These are phyloP conservation scores for Sistotremastrum suecicum DNA, from an alignment of 768 basidiomycete genomes.

Conservation along the genomic window DNA sequence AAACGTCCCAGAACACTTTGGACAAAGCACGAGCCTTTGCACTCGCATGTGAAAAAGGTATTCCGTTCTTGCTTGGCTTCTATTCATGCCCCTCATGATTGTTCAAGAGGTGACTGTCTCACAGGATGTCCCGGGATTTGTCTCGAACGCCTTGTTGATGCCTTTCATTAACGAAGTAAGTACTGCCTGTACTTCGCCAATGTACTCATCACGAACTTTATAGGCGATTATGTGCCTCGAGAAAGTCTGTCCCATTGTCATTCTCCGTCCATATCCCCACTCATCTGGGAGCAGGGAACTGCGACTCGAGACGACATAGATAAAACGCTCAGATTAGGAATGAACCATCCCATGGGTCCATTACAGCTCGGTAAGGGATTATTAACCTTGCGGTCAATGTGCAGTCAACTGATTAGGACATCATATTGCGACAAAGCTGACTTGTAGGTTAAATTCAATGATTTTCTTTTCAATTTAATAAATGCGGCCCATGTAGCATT, in stretches of 20 bases:
- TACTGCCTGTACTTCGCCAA: not conserved
- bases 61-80: conserved; percentile 1
- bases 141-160: conserved; percentile 92
- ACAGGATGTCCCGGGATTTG: conserved; percentile 87
- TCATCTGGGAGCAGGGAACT: conserved; percentile 43
- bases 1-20: conserved; percentile 70
- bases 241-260: conserved; percentile 33
- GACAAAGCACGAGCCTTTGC: conserved; percentile 72
- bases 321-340: conserved; percentile 83
- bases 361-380: conserved; percentile 54
- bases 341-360: conserved; percentile 94
- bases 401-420: not conserved
- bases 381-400: conserved; percentile 2
- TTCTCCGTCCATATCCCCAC: not conserved
- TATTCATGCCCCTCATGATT: not conserved
- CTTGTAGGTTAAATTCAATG: conserved; percentile 16
- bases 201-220: not conserved
- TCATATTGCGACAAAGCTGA: conserved; percentile 13
- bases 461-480: not conserved
- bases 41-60: conserved; percentile 80
- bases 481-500: conserved; percentile 38
- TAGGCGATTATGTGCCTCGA: conserved; percentile 89
- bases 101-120: conserved; percentile 73
- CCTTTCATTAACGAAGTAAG: conserved; percentile 90
- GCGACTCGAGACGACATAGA: conserved; percentile 93